Percentiles rank a stretch among this genome's conserved stretches.
Evolutionary conservation across 1,139 yeast species (phyloP).

Genomic region (Maudiozyma humilis): DNA sequence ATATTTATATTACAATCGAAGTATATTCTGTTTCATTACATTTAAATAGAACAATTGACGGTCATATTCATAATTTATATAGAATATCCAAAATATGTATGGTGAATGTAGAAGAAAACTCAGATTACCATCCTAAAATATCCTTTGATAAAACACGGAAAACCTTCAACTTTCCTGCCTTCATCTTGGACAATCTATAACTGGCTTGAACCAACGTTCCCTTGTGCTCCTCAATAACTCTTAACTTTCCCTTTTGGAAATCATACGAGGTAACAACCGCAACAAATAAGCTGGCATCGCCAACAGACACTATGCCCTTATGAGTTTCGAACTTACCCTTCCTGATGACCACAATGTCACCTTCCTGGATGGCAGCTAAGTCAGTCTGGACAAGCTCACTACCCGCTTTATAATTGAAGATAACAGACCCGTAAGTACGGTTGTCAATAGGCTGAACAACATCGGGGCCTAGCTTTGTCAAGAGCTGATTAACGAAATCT

Average conservation of each 20-base stretch:
- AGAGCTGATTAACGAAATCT: slow-evolving; percentile 17
- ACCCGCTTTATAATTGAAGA: slow-evolving; percentile 52
- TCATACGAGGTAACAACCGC: slow-evolving; percentile 66
- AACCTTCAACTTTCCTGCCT: slow-evolving; percentile 69
- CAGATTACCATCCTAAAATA: slow-evolving; percentile 49
- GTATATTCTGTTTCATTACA: too few species aligned
- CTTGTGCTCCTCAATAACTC: slow-evolving; percentile 58
- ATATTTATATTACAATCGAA: too few species aligned
- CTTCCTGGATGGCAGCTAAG: slow-evolving; percentile 46
- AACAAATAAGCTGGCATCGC: slow-evolving; percentile 39
- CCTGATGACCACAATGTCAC: slow-evolving; percentile 73
- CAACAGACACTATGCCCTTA: slow-evolving; percentile 45
- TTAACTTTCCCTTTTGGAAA: slow-evolving; percentile 61
- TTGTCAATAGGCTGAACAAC: slow-evolving; percentile 52
- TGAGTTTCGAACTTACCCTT: slow-evolving; percentile 68
- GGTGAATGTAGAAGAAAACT: background rate
- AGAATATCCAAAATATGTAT: background rate
- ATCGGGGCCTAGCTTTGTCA: slow-evolving; percentile 23
- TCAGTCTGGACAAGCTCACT: slow-evolving; percentile 44
- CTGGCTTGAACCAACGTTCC: slow-evolving; percentile 54
- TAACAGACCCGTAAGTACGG: slow-evolving; percentile 63
- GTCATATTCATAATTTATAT: too few species aligned
- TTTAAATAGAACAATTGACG: too few species aligned
- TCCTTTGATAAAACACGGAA: slow-evolving; percentile 63
- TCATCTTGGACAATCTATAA: slow-evolving; percentile 64